Conservation (phyloP, 768 basidiomycete genomes). For the Lentinula sp. region DNA sequence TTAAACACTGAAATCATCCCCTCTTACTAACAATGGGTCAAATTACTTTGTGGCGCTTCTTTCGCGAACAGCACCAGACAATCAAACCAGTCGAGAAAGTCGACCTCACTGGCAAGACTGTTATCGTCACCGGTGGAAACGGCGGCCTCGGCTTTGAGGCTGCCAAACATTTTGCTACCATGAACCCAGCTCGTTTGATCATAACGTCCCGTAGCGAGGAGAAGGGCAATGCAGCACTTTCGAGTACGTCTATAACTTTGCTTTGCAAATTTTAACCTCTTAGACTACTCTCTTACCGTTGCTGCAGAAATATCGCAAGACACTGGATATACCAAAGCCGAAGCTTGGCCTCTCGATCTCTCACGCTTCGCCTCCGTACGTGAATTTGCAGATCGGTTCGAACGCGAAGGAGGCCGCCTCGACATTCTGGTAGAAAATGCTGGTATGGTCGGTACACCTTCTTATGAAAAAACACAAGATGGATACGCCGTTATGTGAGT, state of each 20-base stretch:
- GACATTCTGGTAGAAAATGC: constrained; percentile 28
- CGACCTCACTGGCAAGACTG: constrained; percentile 21
- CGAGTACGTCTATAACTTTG: constrained; percentile 14
- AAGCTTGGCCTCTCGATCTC: constrained; percentile 24
- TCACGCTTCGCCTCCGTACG: constrained; percentile 20
- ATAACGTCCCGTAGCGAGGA: constrained; percentile 19
- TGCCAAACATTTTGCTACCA: constrained; percentile 21
- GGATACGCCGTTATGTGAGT: neutral
- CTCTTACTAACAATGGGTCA: neutral
- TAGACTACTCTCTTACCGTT: neutral
- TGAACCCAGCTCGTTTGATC: constrained; percentile 22
- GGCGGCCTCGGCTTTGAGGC: constrained; percentile 25
- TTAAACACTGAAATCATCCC: neutral
- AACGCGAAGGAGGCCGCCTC: constrained; percentile 8
- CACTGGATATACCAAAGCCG: constrained; percentile 18
- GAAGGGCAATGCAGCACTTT: constrained; percentile 15
- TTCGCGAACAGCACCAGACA: constrained; percentile 1
- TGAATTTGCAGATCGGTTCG: constrained; percentile 19
- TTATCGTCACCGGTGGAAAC: constrained; percentile 25
- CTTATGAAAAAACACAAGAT: neutral
- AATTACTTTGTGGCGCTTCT: neutral
- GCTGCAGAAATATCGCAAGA: constrained; percentile 15
- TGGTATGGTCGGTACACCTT: constrained; percentile 2
- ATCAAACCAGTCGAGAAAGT: constrained; percentile 11
- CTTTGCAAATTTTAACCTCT: constrained; percentile 1